Conservation (phyloP, 306 rosid genomes). For the Quercus variabilis region DNA sequence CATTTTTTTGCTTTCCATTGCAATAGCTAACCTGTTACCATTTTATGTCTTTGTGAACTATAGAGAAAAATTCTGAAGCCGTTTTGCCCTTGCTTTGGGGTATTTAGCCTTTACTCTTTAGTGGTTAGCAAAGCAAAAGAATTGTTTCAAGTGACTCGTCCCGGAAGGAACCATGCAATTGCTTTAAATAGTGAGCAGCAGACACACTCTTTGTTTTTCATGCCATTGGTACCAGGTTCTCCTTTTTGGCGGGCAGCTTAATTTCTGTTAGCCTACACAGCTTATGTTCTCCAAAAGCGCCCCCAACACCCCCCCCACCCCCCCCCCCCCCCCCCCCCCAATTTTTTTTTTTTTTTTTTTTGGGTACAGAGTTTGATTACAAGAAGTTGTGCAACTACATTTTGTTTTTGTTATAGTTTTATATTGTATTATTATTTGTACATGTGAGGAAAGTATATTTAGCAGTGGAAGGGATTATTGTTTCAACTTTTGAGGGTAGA, state of each 20-base stretch:
- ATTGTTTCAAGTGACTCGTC: not conserved
- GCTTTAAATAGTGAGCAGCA: not conserved
- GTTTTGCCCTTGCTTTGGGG: not conserved
- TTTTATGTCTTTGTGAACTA: too few species aligned
- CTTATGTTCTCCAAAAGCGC: not conserved
- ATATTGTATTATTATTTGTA: not conserved
- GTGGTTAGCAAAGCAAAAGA: too few species aligned
- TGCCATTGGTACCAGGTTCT: not conserved
- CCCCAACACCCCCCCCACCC: too few species aligned
- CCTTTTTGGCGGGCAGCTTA: not conserved
- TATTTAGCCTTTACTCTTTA: too few species aligned
- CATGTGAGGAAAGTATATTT: not conserved
- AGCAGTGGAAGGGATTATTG: not conserved
- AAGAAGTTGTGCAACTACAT: not conserved
- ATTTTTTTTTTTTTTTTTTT: not conserved
- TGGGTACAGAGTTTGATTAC: not conserved
- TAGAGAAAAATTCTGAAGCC: not conserved
- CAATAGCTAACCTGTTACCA: not conserved
- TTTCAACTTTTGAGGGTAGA: not conserved
- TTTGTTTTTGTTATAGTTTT: too few species aligned
- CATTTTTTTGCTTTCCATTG: not conserved
- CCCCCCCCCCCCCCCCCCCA: too few species aligned
- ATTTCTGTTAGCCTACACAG: not conserved
- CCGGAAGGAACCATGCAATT: not conserved
- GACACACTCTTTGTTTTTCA: not conserved